A percentile compares a stretch with the other conserved stretches of the same genome.
phyloP scores from a whole-genome alignment of 768 basidiomycete genomes.

The Galerina marginata region DNA sequence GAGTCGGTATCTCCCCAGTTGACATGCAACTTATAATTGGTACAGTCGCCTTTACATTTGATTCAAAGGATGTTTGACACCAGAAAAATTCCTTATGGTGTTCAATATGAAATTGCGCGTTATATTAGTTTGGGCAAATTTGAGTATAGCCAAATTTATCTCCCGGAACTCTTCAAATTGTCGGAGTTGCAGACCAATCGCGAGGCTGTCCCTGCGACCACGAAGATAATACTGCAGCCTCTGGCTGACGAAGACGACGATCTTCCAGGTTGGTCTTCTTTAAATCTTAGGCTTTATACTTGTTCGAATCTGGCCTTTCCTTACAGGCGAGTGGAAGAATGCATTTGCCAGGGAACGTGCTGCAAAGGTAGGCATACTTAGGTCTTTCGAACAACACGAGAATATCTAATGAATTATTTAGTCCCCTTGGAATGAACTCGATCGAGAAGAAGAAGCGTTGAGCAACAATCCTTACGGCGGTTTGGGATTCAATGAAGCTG shows the following conservation, averaged over 20 bases:
- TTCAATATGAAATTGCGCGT: slow-evolving; percentile 60
- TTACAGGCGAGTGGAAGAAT: slow-evolving; percentile 20
- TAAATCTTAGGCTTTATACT: not conserved
- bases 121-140: slow-evolving; percentile 37
- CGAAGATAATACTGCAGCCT: slow-evolving; percentile 17
- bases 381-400: not conserved
- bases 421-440: slow-evolving; percentile 70
- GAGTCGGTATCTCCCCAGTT: not conserved
- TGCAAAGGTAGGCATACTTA: slow-evolving; percentile 20
- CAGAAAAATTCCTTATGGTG: slow-evolving; percentile 45
- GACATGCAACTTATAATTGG: not conserved
- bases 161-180: slow-evolving; percentile 33
- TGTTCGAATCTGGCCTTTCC: not conserved
- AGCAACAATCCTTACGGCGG: slow-evolving; percentile 36
- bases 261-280: not conserved
- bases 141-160: slow-evolving; percentile 34
- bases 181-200: slow-evolving; percentile 33
- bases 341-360: slow-evolving; percentile 38
- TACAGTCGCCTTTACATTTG: slow-evolving; percentile 26
- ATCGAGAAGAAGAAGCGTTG: slow-evolving; percentile 54
- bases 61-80: slow-evolving; percentile 31
- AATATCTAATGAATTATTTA: slow-evolving; percentile 27
- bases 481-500: slow-evolving; percentile 46
- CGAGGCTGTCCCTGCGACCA: slow-evolving; percentile 34
- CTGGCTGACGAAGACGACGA: slow-evolving; percentile 1